These are phyloP conservation scores for Calycina herbarum DNA, from an alignment of 2,329 filamentous ascomycete genomes.

Conservation along the genomic window DNA sequence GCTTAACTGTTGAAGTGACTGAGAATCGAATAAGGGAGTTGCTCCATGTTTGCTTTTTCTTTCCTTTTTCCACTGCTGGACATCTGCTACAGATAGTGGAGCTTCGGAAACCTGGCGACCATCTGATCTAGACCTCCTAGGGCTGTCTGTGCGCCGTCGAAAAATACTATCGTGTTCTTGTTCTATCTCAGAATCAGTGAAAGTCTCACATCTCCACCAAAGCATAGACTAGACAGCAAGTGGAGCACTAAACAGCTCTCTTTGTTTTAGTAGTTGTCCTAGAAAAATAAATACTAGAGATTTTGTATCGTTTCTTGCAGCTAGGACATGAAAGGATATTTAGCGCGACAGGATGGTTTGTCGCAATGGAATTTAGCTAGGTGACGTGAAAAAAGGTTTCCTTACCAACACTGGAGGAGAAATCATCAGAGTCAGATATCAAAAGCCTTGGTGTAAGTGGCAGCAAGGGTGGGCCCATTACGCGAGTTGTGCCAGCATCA, in stretches of 20 bases:
- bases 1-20: not conserved
- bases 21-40: not conserved
- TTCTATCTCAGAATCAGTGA: not conserved
- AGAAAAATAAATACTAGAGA: not conserved
- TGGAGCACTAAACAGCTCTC: not conserved
- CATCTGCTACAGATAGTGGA: not conserved
- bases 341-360: not conserved
- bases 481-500: not conserved
- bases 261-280: not conserved
- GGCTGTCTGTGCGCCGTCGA: not conserved
- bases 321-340: not conserved
- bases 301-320: not conserved
- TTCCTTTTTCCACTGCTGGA: not conserved
- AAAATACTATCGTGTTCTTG: conserved; percentile 2
- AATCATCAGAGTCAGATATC: conserved; percentile 4
- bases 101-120: conserved; percentile 3
- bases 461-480: not conserved
- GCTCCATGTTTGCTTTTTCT: not conserved
- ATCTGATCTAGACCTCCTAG: not conserved
- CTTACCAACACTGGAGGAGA: conserved; percentile 6
- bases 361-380: not conserved
- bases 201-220: no score
- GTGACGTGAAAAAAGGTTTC: not conserved
- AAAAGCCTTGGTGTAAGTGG: not conserved
- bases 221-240: not conserved